Percentiles rank a stretch among this genome's conserved stretches.
phyloP scores from a whole-genome alignment of 441 rosid species.

The Melastoma candidum region DNA sequence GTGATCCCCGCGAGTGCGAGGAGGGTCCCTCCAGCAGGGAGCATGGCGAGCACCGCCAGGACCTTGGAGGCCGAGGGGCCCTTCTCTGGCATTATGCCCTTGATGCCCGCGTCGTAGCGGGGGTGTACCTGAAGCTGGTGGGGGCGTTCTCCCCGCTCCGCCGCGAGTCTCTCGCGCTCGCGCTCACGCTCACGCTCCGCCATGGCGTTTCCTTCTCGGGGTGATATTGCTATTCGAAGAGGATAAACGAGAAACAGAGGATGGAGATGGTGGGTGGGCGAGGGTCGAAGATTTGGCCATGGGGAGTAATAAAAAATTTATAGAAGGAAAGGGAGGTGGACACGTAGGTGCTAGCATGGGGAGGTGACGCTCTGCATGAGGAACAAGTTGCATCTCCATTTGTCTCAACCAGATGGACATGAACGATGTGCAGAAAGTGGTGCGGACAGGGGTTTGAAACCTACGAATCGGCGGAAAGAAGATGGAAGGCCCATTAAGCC shows the following conservation, averaged over 20 bases:
- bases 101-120: background rate
- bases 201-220: background rate
- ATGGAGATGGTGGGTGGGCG: too few species aligned
- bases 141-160: background rate
- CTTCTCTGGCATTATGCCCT: background rate
- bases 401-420: too few species aligned
- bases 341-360: constrained; percentile 2
- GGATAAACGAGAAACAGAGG: background rate
- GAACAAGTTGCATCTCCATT: constrained; percentile 9
- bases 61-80: constrained; percentile 12
- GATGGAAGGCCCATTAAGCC: too few species aligned
- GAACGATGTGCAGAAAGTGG: too few species aligned
- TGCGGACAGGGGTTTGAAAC: too few species aligned
- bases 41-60: constrained; percentile 8
- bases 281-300: background rate
- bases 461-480: too few species aligned
- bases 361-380: constrained; percentile 12
- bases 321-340: background rate
- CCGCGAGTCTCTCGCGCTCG: background rate
- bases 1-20: constrained; percentile 19
- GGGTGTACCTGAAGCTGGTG: constrained; percentile 14
- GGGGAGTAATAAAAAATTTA: background rate
- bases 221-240: background rate
- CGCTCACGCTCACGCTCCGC: background rate
- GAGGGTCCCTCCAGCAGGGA: constrained; percentile 14